Base-by-base conservation (phyloP, 1,139 yeast species). In the Geotrichum cucujoidarum region DNA sequence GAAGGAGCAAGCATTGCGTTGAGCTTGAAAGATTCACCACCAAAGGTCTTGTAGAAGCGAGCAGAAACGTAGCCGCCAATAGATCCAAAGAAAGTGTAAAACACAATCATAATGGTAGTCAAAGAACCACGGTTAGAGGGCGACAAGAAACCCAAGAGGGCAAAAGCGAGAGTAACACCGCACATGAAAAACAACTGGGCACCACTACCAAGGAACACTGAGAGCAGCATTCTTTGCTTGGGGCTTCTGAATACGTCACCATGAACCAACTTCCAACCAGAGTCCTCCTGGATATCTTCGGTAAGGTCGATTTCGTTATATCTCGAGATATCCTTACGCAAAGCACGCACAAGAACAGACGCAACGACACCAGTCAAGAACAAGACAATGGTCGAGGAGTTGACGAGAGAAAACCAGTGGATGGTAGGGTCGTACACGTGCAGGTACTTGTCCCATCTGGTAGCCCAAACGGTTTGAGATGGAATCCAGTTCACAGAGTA, bases 371-470 rank as follows among this genome's bases (percentile, higher is more conserved):
- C 73, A 4, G 94, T 84, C 57, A 90, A 75, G 58, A 86, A 78
- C 22, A 87, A 57, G 17, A 90, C 96, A 60, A 90, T 78, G 52
- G 87, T 68, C 10, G 95, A 81, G 56, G 94, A 88, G 68, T 89
- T 88, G 59, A 88, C 70, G 57, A 92, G 77, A 2, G 96, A 87
- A 63, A 88, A 85, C 98, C 97, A 90, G 70, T 92, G 97, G 59
- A 92, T 84, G 65, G 84, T 83, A 48, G 97, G 95, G 64, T 88
- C 95, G 63, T 82, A 84, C 32, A 85, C 94, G 61, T 88, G 95
- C 61, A 92, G 75, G 65, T 92, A 92, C 66, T 88, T 87, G 66
- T 92, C 98, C 99, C 99, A 92, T 71, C 99, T 81, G 1, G 97
- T 92, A 29, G 97, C 97, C 98, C 97, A 92, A 10, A 83, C 80